phyloP scores from a whole-genome alignment of 2,329 filamentous ascomycete species.

The Aureobasidium sp. region DNA sequence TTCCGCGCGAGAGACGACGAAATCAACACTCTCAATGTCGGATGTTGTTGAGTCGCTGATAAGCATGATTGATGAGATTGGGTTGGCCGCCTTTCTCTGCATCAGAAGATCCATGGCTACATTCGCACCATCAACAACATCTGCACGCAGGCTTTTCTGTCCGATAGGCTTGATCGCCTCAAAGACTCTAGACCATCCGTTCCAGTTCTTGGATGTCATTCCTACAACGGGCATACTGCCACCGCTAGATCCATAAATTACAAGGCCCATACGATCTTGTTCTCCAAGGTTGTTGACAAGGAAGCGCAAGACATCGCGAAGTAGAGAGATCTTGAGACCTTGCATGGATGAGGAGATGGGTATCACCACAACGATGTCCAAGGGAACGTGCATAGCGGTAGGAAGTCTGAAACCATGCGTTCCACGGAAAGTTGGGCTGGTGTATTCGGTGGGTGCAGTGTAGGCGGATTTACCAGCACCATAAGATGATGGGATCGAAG shows the following conservation, averaged over 20 bases:
- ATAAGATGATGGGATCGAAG: conserved; percentile 71
- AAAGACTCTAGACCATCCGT: conserved; percentile 80
- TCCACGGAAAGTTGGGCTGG: conserved; percentile 49
- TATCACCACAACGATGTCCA: conserved; percentile 93
- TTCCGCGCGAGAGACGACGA: conserved; percentile 92
- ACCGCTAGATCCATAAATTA: conserved; percentile 91
- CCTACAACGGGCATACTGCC: conserved; percentile 93
- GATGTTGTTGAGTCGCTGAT: conserved; percentile 97
- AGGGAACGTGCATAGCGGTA: conserved; percentile 70
- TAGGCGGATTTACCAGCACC: conserved; percentile 75
- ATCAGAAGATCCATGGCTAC: conserved; percentile 98
- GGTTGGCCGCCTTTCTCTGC: conserved; percentile 94
- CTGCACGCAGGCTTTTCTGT: conserved; percentile 91
- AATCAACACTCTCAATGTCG: conserved; percentile 91
- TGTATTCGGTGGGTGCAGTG: conserved; percentile 89
- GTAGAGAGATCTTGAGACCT: conserved; percentile 93
- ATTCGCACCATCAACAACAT: conserved; percentile 95
- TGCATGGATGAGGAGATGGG: conserved; percentile 98
- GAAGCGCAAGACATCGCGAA: conserved; percentile 86
- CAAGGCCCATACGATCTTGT: conserved; percentile 90
- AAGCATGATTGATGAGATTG: conserved; percentile 87
- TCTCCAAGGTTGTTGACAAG: conserved; percentile 86
- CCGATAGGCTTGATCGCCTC: conserved; percentile 85
- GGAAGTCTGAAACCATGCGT: conserved; percentile 39
- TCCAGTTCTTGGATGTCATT: conserved; percentile 94